phyloP scores from a whole-genome alignment of 1,284 basidiomycete species.

The Anthracocystis setariae region DNA sequence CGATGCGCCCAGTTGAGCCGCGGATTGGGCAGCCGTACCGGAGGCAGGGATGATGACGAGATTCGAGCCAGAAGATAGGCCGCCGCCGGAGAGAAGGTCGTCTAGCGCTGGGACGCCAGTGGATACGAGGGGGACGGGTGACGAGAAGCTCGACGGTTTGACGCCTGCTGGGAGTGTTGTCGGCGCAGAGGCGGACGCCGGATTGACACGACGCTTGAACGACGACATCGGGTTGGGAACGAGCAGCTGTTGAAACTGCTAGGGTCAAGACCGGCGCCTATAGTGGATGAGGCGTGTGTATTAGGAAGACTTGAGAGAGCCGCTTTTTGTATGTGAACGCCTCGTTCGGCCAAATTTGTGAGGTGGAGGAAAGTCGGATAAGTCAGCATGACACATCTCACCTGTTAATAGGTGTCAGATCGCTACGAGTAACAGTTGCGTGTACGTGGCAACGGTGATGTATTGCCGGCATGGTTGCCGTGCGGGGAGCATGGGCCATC shows the following conservation, averaged over 20 bases:
- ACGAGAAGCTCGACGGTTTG: constrained; percentile 75
- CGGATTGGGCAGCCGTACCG: constrained; percentile 46
- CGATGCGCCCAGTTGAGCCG: constrained; percentile 68
- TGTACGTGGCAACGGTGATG: no score
- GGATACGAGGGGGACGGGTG: constrained; percentile 77
- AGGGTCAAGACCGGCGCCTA: neutral
- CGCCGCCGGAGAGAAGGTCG: constrained; percentile 86
- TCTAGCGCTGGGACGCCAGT: constrained; percentile 94
- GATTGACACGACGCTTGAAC: constrained; percentile 77
- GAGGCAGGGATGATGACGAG: constrained; percentile 73
- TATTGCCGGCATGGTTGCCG: constrained; percentile 9
- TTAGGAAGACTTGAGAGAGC: constrained; percentile 73
- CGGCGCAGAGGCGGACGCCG: constrained; percentile 60
- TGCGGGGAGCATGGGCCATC: neutral
- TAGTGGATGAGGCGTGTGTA: neutral
- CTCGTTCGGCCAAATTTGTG: constrained; percentile 10
- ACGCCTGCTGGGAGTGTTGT: constrained; percentile 72
- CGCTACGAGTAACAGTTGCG: no score
- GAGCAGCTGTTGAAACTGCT: neutral
- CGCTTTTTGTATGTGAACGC: neutral
- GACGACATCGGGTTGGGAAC: constrained; percentile 71
- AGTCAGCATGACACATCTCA: constrained; percentile 1
- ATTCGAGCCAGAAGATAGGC: constrained; percentile 83
- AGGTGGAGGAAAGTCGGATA: constrained; percentile 20
- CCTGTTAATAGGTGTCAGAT: neutral